These are phyloP conservation scores for Prunus armeniaca DNA, from an alignment of 306 rosid genomes.

Conservation along the genomic window DNA sequence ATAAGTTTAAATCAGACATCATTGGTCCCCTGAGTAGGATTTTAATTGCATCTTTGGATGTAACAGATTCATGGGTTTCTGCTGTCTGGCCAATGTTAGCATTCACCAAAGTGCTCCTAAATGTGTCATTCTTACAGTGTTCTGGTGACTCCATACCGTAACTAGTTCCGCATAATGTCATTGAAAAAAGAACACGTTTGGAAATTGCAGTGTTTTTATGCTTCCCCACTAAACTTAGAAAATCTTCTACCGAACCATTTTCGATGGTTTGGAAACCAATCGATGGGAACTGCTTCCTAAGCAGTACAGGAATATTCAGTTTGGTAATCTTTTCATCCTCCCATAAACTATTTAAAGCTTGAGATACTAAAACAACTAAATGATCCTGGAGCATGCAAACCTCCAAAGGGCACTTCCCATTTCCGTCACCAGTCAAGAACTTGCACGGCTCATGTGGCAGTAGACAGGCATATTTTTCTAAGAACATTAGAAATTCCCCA, in stretches of 20 bases:
- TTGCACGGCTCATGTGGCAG: conserved; percentile 58
- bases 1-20: conserved; percentile 74
- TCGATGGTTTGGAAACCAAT: conserved; percentile 52
- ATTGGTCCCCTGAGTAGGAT: conserved; percentile 70
- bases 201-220: conserved; percentile 42
- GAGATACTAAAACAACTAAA: conserved; percentile 59
- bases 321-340: conserved; percentile 48
- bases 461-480: conserved; percentile 53
- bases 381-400: conserved; percentile 67
- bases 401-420: conserved; percentile 45
- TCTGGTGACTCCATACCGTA: conserved; percentile 35
- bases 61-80: conserved; percentile 33
- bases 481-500: conserved; percentile 70
- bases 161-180: conserved; percentile 46
- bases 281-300: conserved; percentile 70
- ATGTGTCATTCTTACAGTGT: conserved; percentile 27
- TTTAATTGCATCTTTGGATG: conserved; percentile 65
- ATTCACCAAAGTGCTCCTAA: conserved; percentile 30
- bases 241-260: conserved; percentile 53
- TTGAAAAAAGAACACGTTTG: conserved; percentile 70
- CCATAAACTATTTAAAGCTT: conserved; percentile 67
- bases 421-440: conserved; percentile 35
- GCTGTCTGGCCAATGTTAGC: conserved; percentile 25
- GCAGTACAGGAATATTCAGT: conserved; percentile 57
- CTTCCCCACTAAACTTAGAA: conserved; percentile 43